phyloP scores from a whole-genome alignment of 2,329 filamentous ascomycete genomes.

The Alternaria metachromatica region DNA sequence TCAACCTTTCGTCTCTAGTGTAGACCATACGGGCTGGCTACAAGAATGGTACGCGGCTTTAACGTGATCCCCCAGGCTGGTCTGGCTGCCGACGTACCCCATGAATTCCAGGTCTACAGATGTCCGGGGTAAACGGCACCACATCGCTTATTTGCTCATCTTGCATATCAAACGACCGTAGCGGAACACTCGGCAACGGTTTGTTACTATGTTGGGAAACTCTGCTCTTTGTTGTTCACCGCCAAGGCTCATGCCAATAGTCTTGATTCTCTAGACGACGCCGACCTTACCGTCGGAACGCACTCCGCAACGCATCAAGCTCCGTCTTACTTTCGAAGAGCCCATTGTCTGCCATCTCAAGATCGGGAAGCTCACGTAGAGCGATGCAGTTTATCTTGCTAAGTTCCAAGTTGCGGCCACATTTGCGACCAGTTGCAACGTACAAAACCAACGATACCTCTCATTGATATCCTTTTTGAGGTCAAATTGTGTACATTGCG shows the following conservation, averaged over 20 bases:
- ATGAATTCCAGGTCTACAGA: not conserved
- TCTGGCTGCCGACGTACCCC: not conserved
- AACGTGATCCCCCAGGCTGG: not conserved
- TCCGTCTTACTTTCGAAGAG: not conserved
- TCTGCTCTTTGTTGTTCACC: not conserved
- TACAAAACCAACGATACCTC: not conserved
- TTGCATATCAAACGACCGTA: not conserved
- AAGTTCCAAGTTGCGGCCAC: not conserved
- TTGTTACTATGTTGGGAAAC: slow-evolving; percentile 6
- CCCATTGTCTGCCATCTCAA: not conserved
- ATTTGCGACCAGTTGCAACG: not conserved
- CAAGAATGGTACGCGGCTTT: not conserved
- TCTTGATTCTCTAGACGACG: not conserved
- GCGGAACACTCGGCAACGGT: slow-evolving; percentile 18
- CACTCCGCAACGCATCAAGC: not conserved
- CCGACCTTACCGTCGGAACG: slow-evolving; percentile 6
- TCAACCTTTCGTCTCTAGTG: not conserved
- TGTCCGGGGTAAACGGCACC: slow-evolving; percentile 1
- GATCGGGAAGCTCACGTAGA: not conserved
- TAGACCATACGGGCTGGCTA: not conserved
- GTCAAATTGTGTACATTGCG: not conserved
- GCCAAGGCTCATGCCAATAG: slow-evolving; percentile 10
- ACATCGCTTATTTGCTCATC: slow-evolving; percentile 6
- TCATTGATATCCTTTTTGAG: not conserved
- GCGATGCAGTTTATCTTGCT: not conserved